Conservation (phyloP, 306 rosid species). For the Sechiopsis laciniata region DNA sequence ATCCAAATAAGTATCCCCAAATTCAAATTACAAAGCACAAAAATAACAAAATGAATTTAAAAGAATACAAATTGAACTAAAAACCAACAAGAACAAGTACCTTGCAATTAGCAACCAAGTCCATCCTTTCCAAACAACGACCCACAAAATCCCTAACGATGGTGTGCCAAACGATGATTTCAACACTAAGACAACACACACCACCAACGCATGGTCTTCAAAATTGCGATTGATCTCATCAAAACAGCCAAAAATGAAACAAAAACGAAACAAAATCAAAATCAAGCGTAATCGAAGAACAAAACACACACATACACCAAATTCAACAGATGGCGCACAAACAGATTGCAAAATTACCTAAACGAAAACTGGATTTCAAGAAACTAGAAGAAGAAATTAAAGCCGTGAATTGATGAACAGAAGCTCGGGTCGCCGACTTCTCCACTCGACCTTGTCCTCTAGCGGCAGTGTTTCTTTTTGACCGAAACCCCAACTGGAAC, state of each 20-base stretch:
- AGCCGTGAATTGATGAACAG: slow-evolving; percentile 12
- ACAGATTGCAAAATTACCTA: slow-evolving; percentile 7
- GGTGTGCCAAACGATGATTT: slow-evolving; percentile 14
- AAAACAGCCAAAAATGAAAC: slow-evolving; percentile 23
- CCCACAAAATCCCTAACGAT: slow-evolving; percentile 11
- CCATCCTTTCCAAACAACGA: slow-evolving; percentile 40
- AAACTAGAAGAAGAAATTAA: neutral
- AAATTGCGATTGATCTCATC: slow-evolving; percentile 35
- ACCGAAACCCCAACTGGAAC: slow-evolving; percentile 47
- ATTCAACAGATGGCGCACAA: slow-evolving; percentile 5
- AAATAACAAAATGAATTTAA: neutral
- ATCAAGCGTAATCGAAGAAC: neutral
- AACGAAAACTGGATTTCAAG: neutral
- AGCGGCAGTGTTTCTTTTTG: slow-evolving; percentile 41
- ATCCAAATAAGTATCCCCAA: neutral
- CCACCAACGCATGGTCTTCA: slow-evolving; percentile 35
- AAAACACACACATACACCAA: neutral
- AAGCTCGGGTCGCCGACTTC: slow-evolving; percentile 39
- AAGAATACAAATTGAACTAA: neutral
- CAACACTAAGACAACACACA: slow-evolving; percentile 21
- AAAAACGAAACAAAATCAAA: neutral
- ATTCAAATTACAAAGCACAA: neutral
- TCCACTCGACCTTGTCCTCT: slow-evolving; percentile 31
- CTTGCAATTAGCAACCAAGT: slow-evolving; percentile 70
- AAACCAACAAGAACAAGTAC: slow-evolving; percentile 33